These are phyloP conservation scores for Psilocybe cyanescens DNA, from an alignment of 768 basidiomycete genomes.

Conservation along the genomic window DNA sequence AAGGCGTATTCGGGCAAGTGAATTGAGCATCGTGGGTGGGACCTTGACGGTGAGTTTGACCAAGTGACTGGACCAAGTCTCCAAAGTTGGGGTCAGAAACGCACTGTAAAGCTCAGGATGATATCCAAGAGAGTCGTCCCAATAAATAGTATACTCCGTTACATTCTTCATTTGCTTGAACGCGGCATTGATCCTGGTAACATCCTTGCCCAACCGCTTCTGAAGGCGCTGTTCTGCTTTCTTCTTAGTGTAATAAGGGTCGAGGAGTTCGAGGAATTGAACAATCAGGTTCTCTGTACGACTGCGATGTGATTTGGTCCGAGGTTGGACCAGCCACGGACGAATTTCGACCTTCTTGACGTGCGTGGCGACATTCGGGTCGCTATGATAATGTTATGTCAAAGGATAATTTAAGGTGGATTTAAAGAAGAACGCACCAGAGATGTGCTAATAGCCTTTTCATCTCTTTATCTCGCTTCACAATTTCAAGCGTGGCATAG, in stretches of 20 bases:
- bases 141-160: constrained; percentile 41
- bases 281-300: constrained; percentile 32
- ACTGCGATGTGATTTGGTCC: constrained; percentile 33
- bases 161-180: constrained; percentile 36
- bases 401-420: not conserved
- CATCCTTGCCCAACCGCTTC: constrained; percentile 42
- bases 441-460: constrained; percentile 34
- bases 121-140: constrained; percentile 36
- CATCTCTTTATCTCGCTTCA: constrained; percentile 29
- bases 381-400: constrained; percentile 17
- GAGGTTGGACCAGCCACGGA: constrained; percentile 45
- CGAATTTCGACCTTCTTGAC: constrained; percentile 39
- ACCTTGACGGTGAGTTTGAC: constrained; percentile 39
- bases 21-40: constrained; percentile 38
- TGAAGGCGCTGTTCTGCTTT: constrained; percentile 34
- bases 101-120: constrained; percentile 41
- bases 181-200: constrained; percentile 33
- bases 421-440: constrained; percentile 22
- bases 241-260: constrained; percentile 34
- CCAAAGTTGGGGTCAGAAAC: constrained; percentile 40
- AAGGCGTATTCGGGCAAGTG: constrained; percentile 35
- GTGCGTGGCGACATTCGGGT: constrained; percentile 29
- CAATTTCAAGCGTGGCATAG: constrained; percentile 28
- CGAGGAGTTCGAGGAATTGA: constrained; percentile 28
- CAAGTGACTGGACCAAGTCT: constrained; percentile 33